Evolutionary conservation across 805 yeast species (phyloP).

Genomic region (Metschnikowia peoriensis): DNA sequence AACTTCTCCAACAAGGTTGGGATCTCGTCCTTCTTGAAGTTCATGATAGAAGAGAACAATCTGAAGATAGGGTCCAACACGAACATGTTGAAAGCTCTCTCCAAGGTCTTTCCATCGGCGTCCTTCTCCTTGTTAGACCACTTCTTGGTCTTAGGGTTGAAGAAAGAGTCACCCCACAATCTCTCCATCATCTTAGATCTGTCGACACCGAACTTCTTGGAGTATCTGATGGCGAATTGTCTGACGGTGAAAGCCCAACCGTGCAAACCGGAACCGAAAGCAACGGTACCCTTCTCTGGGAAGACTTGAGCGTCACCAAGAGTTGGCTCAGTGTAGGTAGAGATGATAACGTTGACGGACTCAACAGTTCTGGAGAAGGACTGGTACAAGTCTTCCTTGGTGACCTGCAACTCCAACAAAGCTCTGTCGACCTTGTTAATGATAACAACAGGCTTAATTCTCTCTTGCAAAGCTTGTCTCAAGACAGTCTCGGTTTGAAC

Average conservation of each 20-base stretch:
- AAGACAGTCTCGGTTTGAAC: conserved; percentile 99
- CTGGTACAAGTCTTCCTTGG: conserved; percentile 99
- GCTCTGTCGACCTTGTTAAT: conserved; percentile 99
- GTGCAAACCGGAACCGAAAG: conserved; percentile 99
- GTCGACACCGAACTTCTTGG: conserved; percentile 99
- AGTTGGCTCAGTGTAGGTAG: conserved; percentile 87
- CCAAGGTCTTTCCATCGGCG: conserved; percentile 91
- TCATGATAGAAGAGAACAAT: conserved; percentile 95
- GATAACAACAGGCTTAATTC: conserved; percentile 98
- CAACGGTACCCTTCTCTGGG: conserved; percentile 99
- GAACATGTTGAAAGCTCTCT: conserved; percentile 99
- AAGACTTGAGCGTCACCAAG: conserved; percentile 97
- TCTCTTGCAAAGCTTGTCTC: conserved; percentile 98
- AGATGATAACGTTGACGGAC: conserved; percentile 97
- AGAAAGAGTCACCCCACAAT: conserved; percentile 99
- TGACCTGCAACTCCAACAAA: conserved; percentile 95
- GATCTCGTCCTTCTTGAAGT: conserved; percentile 97
- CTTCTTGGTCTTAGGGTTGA: conserved; percentile 99
- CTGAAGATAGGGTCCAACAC: conserved; percentile 98
- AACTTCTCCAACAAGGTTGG: conserved; percentile 89
- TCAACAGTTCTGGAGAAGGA: conserved; percentile 98
- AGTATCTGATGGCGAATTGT: conserved; percentile 96
- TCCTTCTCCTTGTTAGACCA: conserved; percentile 97
- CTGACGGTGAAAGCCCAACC: conserved; percentile 99
- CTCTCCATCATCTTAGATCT: conserved; percentile 96